These are phyloP conservation scores for Chrysanthemum makinoi DNA, from an alignment of 129 eudicot genomes.

Conservation along the genomic window DNA sequence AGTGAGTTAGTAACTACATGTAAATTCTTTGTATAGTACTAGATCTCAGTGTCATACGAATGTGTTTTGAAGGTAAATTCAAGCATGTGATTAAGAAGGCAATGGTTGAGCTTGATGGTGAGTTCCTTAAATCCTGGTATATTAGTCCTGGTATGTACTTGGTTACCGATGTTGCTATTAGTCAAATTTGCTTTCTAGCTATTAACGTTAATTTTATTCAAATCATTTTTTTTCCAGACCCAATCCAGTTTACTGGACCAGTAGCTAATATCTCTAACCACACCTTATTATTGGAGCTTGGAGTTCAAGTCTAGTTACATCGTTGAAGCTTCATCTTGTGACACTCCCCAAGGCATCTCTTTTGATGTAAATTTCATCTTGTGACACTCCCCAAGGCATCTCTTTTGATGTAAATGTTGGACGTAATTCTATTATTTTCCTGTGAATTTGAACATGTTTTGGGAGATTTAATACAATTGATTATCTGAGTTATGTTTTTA, in stretches of 20 bases:
- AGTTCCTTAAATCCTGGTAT: conserved; percentile 38
- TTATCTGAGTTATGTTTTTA: background rate
- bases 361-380: no score
- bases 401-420: conserved; percentile 2
- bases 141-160: conserved; percentile 70
- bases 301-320: no score
- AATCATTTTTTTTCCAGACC: no score
- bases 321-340: no score
- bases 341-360: no score
- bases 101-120: conserved; percentile 99
- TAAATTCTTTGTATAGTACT: background rate
- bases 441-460: conserved; percentile 11
- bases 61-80: conserved; percentile 62
- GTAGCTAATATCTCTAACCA: no score
- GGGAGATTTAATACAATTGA: background rate
- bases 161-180: background rate
- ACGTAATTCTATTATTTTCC: conserved; percentile 10
- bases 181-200: background rate
- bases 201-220: background rate
- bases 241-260: no score
- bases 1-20: background rate
- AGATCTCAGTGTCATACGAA: background rate
- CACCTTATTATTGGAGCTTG: no score
- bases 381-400: background rate
- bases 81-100: conserved; percentile 99